Percentiles rank a stretch among this genome's conserved stretches.
Evolutionary conservation across 495 filamentous ascomycete genomes (phyloP).

Genomic region (Rostrohypoxylon terebratum): DNA sequence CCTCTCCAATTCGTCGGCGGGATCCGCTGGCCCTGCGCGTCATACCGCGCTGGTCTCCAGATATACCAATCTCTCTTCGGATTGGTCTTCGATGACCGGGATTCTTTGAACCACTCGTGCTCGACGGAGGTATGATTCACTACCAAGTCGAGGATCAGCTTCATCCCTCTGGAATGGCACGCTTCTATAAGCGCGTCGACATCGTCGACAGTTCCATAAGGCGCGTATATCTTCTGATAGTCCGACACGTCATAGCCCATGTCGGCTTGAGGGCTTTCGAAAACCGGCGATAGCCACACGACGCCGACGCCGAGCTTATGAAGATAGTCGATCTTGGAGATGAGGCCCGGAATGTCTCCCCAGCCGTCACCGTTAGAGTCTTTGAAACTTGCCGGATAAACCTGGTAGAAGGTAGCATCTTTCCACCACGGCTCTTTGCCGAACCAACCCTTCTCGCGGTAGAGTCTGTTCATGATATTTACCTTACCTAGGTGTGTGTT

Average conservation of each 20-base stretch:
- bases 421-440: slow-evolving; percentile 55
- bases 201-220: slow-evolving; percentile 72
- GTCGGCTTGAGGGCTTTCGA: slow-evolving; percentile 72
- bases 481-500: background rate
- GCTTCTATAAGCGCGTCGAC: slow-evolving; percentile 72
- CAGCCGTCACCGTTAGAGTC: slow-evolving; percentile 76
- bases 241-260: slow-evolving; percentile 78
- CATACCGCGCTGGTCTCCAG: slow-evolving; percentile 72
- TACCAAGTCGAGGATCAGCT: slow-evolving; percentile 77
- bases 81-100: slow-evolving; percentile 68
- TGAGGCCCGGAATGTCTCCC: slow-evolving; percentile 75
- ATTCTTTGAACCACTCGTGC: slow-evolving; percentile 80
- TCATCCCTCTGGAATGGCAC: slow-evolving; percentile 69
- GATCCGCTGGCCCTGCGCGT: slow-evolving; percentile 67
- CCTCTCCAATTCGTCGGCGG: slow-evolving; percentile 80
- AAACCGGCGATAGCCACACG: slow-evolving; percentile 76
- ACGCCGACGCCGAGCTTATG: slow-evolving; percentile 71
- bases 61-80: slow-evolving; percentile 79
- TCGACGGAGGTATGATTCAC: slow-evolving; percentile 85
- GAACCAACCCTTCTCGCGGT: slow-evolving; percentile 35
- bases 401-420: slow-evolving; percentile 70
- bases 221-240: slow-evolving; percentile 70
- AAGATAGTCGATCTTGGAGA: slow-evolving; percentile 74
- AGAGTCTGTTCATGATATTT: slow-evolving; percentile 30
- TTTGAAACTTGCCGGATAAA: slow-evolving; percentile 74